Conservation (phyloP, 1,139 yeast genomes). For the Lodderomyces parapsilosis region DNA sequence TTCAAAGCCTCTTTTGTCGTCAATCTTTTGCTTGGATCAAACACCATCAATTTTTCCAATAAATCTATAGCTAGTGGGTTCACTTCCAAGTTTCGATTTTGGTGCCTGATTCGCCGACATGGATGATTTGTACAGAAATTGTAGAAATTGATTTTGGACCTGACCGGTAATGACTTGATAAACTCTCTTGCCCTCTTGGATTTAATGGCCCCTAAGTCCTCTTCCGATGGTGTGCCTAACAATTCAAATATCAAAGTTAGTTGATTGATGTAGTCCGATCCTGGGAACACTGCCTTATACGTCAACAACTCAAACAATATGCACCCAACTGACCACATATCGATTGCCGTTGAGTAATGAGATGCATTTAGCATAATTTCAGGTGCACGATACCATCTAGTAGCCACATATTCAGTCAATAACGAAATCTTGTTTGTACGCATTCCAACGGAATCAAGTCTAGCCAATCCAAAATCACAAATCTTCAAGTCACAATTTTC, state of each 20-base stretch:
- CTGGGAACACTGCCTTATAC: constrained; percentile 89
- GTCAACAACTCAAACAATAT: constrained; percentile 89
- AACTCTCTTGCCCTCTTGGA: constrained; percentile 86
- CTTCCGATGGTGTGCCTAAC: constrained; percentile 84
- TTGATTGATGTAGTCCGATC: constrained; percentile 91
- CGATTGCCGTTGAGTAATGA: constrained; percentile 92
- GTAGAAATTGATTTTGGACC: constrained; percentile 12
- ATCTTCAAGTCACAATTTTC: constrained; percentile 92
- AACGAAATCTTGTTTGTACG: constrained; percentile 37
- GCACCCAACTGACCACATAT: constrained; percentile 97
- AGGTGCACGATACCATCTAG: constrained; percentile 97
- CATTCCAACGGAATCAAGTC: constrained; percentile 30
- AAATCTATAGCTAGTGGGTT: constrained; percentile 79
- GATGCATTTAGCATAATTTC: constrained; percentile 88
- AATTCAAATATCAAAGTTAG: constrained; percentile 82
- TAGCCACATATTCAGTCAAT: constrained; percentile 95
- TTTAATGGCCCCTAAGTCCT: constrained; percentile 77
- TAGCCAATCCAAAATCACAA: constrained; percentile 93
- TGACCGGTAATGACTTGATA: constrained; percentile 65
- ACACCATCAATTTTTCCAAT: constrained; percentile 68
- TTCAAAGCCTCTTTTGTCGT: constrained; percentile 76
- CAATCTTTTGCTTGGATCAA: constrained; percentile 77
- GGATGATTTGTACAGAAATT: constrained; percentile 21
- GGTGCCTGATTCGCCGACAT: constrained; percentile 17
- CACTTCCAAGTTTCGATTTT: constrained; percentile 18